These are phyloP conservation scores for Westerdykella aurantiaca DNA, from an alignment of 2,329 filamentous ascomycete species.

Conservation along the genomic window DNA sequence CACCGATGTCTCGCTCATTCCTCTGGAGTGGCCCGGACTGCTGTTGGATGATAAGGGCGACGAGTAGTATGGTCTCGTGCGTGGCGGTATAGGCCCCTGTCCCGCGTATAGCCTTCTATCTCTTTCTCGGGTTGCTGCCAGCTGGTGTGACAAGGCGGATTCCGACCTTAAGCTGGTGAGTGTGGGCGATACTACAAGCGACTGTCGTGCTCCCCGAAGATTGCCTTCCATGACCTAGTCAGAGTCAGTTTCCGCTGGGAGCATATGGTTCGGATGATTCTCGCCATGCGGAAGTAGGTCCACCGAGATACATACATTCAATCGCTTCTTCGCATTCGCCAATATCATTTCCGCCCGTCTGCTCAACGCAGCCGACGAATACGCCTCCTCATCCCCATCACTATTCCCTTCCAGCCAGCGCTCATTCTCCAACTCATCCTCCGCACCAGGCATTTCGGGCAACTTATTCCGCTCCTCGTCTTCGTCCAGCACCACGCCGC, in stretches of 20 bases:
- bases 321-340: conserved; percentile 81
- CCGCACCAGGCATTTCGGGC: conserved; percentile 15
- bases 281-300: not conserved
- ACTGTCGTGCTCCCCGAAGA: conserved; percentile 68
- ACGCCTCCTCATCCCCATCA: conserved; percentile 51
- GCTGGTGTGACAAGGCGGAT: conserved; percentile 29
- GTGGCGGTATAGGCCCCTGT: conserved; percentile 33
- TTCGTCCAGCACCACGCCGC: conserved; percentile 24
- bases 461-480: conserved; percentile 29
- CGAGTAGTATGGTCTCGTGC: conserved; percentile 26
- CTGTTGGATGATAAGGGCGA: conserved; percentile 26
- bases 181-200: conserved; percentile 52
- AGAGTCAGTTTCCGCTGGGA: conserved; percentile 18
- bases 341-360: conserved; percentile 83
- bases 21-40: conserved; percentile 35
- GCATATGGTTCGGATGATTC: not conserved
- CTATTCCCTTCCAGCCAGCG: conserved; percentile 32
- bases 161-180: conserved; percentile 39
- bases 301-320: conserved; percentile 60
- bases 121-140: conserved; percentile 31
- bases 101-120: conserved; percentile 33
- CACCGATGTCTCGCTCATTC: conserved; percentile 39
- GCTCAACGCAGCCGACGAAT: conserved; percentile 70
- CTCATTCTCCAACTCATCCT: conserved; percentile 35
- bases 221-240: conserved; percentile 88